Conservation (phyloP, 1,139 yeast genomes). For the Pichia sp. region DNA sequence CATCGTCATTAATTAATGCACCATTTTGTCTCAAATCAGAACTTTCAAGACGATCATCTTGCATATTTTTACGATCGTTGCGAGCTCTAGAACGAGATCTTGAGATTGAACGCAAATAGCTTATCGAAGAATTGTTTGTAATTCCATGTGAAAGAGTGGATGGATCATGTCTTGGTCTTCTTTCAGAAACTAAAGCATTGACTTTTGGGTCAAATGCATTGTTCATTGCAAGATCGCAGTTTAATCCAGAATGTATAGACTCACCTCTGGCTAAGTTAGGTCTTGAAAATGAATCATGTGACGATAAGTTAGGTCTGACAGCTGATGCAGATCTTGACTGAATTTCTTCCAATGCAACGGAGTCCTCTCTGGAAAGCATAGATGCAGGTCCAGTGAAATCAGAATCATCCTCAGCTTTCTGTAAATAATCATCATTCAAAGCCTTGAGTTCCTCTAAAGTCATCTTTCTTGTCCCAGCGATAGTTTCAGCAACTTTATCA, state of each 20-base stretch:
- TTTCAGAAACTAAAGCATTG: conserved; percentile 18
- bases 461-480: conserved; percentile 5
- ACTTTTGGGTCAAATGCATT: conserved; percentile 9
- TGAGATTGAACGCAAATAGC: conserved; percentile 53
- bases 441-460: conserved; percentile 8
- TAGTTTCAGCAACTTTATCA: conserved; percentile 20
- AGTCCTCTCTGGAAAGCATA: conserved; percentile 34
- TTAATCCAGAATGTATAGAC: conserved; percentile 44
- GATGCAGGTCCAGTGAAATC: conserved; percentile 33
- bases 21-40: conserved; percentile 32
- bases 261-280: conserved; percentile 66
- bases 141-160: conserved; percentile 11
- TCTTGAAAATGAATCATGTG: conserved; percentile 29
- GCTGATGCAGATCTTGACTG: conserved; percentile 16
- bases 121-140: conserved; percentile 26
- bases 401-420: conserved; percentile 30
- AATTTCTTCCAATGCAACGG: conserved; percentile 35
- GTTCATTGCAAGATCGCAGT: conserved; percentile 20
- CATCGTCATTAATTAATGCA: conserved; percentile 30
- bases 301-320: conserved; percentile 23
- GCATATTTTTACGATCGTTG: conserved; percentile 25
- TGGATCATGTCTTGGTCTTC: conserved; percentile 30
- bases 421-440: conserved; percentile 24
- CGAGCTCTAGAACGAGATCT: conserved; percentile 49
- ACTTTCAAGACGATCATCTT: conserved; percentile 19